phyloP scores from a whole-genome alignment of 2,329 filamentous ascomycete species.

The Hypomyces perniciosus region DNA sequence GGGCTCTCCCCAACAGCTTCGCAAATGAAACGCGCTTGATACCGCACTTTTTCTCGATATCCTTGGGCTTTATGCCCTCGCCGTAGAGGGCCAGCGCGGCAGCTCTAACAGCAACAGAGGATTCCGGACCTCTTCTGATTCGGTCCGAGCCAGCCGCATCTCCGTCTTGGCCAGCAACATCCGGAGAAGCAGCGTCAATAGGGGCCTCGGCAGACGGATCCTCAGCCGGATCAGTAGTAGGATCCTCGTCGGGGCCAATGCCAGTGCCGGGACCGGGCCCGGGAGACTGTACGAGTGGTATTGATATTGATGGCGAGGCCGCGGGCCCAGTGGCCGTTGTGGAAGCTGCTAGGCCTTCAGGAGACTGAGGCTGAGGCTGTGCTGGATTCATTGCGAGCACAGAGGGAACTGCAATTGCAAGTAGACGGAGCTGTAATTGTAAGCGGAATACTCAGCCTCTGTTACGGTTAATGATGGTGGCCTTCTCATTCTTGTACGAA shows the following conservation, averaged over 20 bases:
- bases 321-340: too few species aligned
- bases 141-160: not conserved
- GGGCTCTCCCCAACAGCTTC: conserved; percentile 1
- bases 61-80: not conserved
- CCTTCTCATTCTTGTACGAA: too few species aligned
- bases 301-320: too few species aligned
- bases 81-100: not conserved
- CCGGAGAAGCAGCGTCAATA: not conserved
- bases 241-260: not conserved
- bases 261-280: too few species aligned
- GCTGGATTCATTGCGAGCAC: too few species aligned
- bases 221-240: not conserved
- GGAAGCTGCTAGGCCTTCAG: too few species aligned
- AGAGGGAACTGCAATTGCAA: too few species aligned
- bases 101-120: not conserved
- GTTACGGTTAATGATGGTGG: too few species aligned
- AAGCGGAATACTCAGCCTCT: too few species aligned
- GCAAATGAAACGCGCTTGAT: not conserved
- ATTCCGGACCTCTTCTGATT: not conserved
- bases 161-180: not conserved
- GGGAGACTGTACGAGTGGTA: too few species aligned
- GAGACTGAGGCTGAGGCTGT: too few species aligned
- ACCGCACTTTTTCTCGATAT: not conserved
- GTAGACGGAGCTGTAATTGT: too few species aligned
- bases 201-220: not conserved